Conservation (phyloP, 768 basidiomycete genomes). For the Russula compacta region DNA sequence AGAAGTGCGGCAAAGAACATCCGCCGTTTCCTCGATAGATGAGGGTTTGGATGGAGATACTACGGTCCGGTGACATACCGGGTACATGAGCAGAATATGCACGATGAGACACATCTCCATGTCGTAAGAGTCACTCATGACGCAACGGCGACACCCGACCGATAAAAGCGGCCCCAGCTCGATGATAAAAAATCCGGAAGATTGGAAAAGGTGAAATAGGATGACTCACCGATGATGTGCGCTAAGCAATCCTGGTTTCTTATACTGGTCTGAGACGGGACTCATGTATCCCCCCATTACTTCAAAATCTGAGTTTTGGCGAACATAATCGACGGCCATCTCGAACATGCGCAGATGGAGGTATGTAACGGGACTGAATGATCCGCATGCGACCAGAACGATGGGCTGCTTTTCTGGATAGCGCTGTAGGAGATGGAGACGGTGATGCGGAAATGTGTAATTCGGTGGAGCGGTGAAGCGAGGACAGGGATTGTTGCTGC, state of each 20-base stretch:
- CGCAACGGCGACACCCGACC: not conserved
- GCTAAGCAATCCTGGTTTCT: slow-evolving; percentile 88
- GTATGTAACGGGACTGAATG: slow-evolving; percentile 97
- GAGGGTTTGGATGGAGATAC: not conserved
- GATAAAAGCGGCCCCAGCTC: not conserved
- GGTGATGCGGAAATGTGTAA: slow-evolving; percentile 61
- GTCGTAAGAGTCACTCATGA: not conserved
- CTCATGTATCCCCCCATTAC: slow-evolving; percentile 94
- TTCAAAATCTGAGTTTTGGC: slow-evolving; percentile 87
- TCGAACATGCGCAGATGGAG: slow-evolving; percentile 99
- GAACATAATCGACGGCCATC: slow-evolving; percentile 95
- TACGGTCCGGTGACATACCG: not conserved
- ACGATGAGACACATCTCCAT: not conserved
- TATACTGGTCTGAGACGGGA: slow-evolving; percentile 93
- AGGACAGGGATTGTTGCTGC: not conserved
- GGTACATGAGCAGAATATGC: not conserved
- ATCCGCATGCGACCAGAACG: slow-evolving; percentile 93
- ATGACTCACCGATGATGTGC: slow-evolving; percentile 75
- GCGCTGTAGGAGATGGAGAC: slow-evolving; percentile 47
- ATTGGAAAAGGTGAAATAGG: not conserved
- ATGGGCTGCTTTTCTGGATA: slow-evolving; percentile 71
- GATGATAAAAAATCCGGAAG: not conserved
- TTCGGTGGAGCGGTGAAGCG: slow-evolving; percentile 54
- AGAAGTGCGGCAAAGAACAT: not conserved
- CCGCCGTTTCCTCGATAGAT: slow-evolving; percentile 1